Percentiles rank a stretch among this genome's conserved stretches.
phyloP scores from a whole-genome alignment of 148 eudicot species.

The Rhododendron simsii region DNA sequence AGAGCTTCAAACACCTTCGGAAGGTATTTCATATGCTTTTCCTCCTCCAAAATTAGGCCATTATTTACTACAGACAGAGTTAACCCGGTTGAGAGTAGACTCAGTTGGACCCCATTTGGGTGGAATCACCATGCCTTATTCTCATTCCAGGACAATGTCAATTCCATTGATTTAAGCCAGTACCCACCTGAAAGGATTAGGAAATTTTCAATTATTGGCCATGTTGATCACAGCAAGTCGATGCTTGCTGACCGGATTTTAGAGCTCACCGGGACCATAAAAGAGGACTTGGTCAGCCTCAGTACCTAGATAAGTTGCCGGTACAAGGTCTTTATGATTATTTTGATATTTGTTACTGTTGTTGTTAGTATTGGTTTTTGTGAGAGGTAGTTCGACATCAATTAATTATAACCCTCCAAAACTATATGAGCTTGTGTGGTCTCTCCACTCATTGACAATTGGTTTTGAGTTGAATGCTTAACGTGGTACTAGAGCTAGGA shows the following conservation, averaged over 20 bases:
- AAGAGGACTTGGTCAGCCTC: constrained; percentile 92
- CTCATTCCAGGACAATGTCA: constrained; percentile 45
- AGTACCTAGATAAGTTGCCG: constrained; percentile 92
- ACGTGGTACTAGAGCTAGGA: too few relatives aligned
- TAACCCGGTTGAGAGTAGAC: constrained; percentile 8
- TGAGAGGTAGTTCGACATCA: too few relatives aligned
- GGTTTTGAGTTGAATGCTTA: too few relatives aligned
- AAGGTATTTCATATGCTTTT: constrained; percentile 5
- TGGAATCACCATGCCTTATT: constrained; percentile 29
- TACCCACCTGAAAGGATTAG: constrained; percentile 72
- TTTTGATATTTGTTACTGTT: neutral
- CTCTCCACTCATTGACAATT: too few relatives aligned
- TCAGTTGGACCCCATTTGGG: constrained; percentile 19
- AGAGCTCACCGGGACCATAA: constrained; percentile 87
- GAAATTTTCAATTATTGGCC: constrained; percentile 87
- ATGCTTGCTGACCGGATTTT: constrained; percentile 85
- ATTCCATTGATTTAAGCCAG: constrained; percentile 51
- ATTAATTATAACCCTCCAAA: too few relatives aligned
- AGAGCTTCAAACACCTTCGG: constrained; percentile 38
- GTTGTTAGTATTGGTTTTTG: neutral
- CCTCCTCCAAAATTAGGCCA: constrained; percentile 4
- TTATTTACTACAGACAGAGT: constrained; percentile 6
- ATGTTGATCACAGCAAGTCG: constrained; percentile 92
- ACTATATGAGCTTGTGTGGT: too few relatives aligned
- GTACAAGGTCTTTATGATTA: constrained; percentile 13